Evolutionary conservation across 2,329 filamentous ascomycete species (phyloP).

Genomic region (Colletotrichum sublineola): DNA sequence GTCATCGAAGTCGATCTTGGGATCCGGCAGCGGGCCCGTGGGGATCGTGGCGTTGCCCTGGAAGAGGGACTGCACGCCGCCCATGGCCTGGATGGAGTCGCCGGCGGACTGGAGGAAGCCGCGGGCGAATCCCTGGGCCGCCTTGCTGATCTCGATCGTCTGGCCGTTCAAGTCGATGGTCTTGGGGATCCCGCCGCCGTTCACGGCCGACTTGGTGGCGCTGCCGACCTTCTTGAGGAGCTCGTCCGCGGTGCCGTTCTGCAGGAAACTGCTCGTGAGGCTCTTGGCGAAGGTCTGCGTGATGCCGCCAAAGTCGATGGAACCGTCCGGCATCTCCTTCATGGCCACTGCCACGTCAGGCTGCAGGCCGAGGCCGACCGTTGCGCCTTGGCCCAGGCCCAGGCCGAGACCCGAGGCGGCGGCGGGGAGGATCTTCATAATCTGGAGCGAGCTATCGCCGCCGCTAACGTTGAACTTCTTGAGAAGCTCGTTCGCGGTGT

Average conservation of each 20-base stretch:
- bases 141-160: conserved; percentile 46
- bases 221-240: conserved; percentile 40
- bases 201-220: conserved; percentile 9
- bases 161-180: conserved; percentile 41
- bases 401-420: conserved; percentile 48
- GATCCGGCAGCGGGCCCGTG: conserved; percentile 41
- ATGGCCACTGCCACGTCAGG: conserved; percentile 43
- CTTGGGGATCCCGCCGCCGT: conserved; percentile 38
- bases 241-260: conserved; percentile 50
- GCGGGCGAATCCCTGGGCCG: conserved; percentile 52
- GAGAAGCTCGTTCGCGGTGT: conserved; percentile 47
- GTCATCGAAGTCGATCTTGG: conserved; percentile 51
- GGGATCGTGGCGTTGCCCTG: conserved; percentile 47
- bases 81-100: conserved; percentile 50
- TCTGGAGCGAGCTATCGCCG: conserved; percentile 19
- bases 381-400: conserved; percentile 46
- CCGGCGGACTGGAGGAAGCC: conserved; percentile 53
- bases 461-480: conserved; percentile 14
- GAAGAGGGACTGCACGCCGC: conserved; percentile 50
- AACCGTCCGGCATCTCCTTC: conserved; percentile 43
- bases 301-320: conserved; percentile 45
- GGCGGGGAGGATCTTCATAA: conserved; percentile 44
- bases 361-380: conserved; percentile 49
- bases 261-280: conserved; percentile 50
- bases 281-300: conserved; percentile 47